Base-by-base conservation (phyloP, 1,284 basidiomycete species). In the Sporisorium graminicola region DNA sequence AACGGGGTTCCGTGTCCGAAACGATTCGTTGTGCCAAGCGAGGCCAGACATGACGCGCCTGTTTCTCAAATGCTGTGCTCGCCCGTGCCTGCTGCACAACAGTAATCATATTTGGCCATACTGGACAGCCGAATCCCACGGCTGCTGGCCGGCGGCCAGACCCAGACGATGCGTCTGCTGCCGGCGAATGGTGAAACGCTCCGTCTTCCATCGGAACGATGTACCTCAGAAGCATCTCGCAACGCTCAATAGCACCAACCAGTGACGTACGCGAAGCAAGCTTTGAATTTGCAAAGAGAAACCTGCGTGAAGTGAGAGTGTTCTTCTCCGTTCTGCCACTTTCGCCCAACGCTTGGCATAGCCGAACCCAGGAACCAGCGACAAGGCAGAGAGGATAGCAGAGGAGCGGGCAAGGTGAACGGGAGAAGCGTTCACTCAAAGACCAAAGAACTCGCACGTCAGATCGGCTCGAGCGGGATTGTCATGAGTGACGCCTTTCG, bases 371-470 rank as follows among this genome's bases (percentile, higher is more conserved):
- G 37, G 18, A 18, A 35, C 8, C 5, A 8, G 33, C 13, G 33
- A 35, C 7, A 9, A 3, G 12, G 13, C 33, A 14, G 33, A 35
- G 33, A 35, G 33, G 13, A 35, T 8, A 43, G n/a, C n/a, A n/a
- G n/a, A n/a, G n/a, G n/a, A n/a, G n/a, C n/a, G n/a, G n/a, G n/a
- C n/a, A 20, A n/a, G n/a, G 4, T 40, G 14, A 5, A 8, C 40
- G 3, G 18, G 16, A 9, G 29, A 43, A 20, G n/a, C 40, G 40
- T 20, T 18, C n/a, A 18, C 13, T 52, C 33, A 53, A 10, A 53
- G 24, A n/a, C 52, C 52, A 14, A 37, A 53, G 24, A 53, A 53
- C 2, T 40, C 16, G 35, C 52, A 53, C 9, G 52, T 42, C 35
- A 40, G 14, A 22, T 53, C 52, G 8, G 29, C 49, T 5, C 20